Conservation (phyloP, 139 green algal species). For the Chlorella sp. region DNA sequence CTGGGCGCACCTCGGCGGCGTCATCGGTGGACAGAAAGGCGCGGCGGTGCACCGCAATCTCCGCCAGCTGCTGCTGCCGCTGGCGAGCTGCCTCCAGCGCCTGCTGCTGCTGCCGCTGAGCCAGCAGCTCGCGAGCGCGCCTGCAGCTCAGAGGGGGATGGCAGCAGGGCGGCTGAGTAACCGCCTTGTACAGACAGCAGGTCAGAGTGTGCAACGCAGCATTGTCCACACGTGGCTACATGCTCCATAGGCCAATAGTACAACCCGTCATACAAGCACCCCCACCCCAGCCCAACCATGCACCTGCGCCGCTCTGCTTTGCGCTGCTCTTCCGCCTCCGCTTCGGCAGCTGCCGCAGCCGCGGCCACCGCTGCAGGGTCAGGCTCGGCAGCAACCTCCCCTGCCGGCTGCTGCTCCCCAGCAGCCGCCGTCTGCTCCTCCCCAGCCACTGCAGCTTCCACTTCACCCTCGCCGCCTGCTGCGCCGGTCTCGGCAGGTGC, state of each 20-base stretch:
- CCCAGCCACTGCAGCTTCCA: neutral
- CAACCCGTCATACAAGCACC: too few species aligned
- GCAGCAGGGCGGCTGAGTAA: neutral
- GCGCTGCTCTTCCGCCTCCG: constrained; percentile 11
- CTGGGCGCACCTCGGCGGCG: neutral
- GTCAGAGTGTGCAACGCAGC: too few species aligned
- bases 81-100: constrained; percentile 23
- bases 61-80: constrained; percentile 31
- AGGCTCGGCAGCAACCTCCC: neutral
- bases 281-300: neutral
- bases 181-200: too few species aligned
- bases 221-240: neutral
- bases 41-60: constrained; percentile 18
- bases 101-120: constrained; percentile 33
- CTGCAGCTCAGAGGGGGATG: neutral
- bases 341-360: neutral
- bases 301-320: constrained; percentile 39
- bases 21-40: constrained; percentile 21
- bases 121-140: constrained; percentile 28
- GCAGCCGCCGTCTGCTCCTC: neutral
- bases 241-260: neutral
- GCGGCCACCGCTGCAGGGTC: neutral
- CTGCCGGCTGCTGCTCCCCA: neutral
- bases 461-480: neutral
- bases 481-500: neutral